A percentile compares a stretch with the other conserved stretches of the same genome.
Conservation (phyloP, 1,284 basidiomycete species). For the Sphaerobolus stellatus region DNA sequence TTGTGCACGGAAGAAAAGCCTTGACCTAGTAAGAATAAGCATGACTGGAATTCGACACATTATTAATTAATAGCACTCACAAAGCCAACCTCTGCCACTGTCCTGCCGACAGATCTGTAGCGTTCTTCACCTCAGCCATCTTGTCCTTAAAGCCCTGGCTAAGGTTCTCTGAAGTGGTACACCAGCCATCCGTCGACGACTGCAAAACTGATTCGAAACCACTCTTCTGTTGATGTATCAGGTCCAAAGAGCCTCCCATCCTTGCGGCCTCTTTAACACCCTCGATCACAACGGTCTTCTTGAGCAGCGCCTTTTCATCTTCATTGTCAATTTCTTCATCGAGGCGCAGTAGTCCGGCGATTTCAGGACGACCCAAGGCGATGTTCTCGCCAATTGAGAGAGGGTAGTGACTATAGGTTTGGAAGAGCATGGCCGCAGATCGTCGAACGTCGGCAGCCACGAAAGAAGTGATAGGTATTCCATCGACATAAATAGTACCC, state of each 20-base stretch:
- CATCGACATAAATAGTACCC: constrained; percentile 43
- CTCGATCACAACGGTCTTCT: not conserved
- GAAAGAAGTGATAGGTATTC: constrained; percentile 35
- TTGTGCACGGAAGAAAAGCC: constrained; percentile 45
- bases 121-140: constrained; percentile 24
- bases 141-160: constrained; percentile 25
- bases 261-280: constrained; percentile 36
- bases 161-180: constrained; percentile 30
- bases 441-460: constrained; percentile 35
- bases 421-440: constrained; percentile 42
- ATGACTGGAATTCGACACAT: not conserved
- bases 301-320: not conserved
- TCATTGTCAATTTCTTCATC: constrained; percentile 20
- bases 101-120: constrained; percentile 31
- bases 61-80: constrained; percentile 25
- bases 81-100: constrained; percentile 44
- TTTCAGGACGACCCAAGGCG: constrained; percentile 40
- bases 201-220: constrained; percentile 34
- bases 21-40: constrained; percentile 26
- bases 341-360: no score
- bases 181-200: constrained; percentile 25
- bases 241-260: constrained; percentile 38
- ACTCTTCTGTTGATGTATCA: constrained; percentile 26
- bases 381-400: constrained; percentile 47
- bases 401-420: constrained; percentile 45